Percentiles rank a stretch among this genome's conserved stretches.
These are phyloP conservation scores for Rhodomyrtus tomentosa DNA, from an alignment of 345 rosid species.

Conservation along the genomic window DNA sequence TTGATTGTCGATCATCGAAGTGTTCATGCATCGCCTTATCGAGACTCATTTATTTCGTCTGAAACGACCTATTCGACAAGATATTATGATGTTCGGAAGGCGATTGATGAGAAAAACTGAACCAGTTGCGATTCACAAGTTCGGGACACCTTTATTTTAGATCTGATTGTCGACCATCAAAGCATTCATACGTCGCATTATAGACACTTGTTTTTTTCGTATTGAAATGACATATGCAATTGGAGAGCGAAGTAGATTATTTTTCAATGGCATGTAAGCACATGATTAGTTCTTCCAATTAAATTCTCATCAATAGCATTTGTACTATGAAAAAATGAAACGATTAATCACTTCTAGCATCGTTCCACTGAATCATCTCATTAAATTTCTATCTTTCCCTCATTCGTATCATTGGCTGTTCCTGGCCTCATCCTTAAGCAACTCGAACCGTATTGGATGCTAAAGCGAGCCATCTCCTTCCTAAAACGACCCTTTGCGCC, in stretches of 20 bases:
- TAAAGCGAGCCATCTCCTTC: not conserved
- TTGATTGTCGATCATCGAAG: not conserved
- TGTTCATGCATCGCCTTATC: not conserved
- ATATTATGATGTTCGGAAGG: not conserved
- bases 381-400: not conserved
- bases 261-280: fast-evolving
- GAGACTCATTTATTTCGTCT: not conserved
- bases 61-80: fast-evolving
- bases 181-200: fast-evolving
- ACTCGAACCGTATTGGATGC: not conserved
- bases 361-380: not conserved
- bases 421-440: not conserved
- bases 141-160: not conserved
- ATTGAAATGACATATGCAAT: fast-evolving
- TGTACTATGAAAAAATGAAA: not conserved
- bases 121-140: not conserved
- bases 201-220: not conserved
- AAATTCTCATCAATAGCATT: not conserved
- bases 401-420: not conserved
- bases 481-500: not conserved
- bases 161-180: not conserved
- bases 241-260: fast-evolving
- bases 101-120: not conserved
- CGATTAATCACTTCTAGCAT: not conserved
- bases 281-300: fast-evolving